phyloP scores from a whole-genome alignment of 2,329 filamentous ascomycete species.

The Colletotrichum brevisporum region DNA sequence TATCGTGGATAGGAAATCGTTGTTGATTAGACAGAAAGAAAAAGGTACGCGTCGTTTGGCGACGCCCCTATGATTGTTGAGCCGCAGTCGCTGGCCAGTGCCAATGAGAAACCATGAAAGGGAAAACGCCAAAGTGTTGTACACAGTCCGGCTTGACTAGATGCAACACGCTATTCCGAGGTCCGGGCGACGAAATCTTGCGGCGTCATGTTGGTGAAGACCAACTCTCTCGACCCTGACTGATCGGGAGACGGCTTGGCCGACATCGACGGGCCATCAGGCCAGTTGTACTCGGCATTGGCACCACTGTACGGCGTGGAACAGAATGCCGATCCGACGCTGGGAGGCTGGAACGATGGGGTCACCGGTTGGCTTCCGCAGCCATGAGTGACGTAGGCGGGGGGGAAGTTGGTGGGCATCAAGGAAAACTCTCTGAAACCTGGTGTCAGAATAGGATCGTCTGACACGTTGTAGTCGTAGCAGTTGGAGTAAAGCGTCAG shows the following conservation, averaged over 20 bases:
- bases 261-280: conserved; percentile 55
- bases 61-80: conserved; percentile 20
- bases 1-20: conserved; percentile 32
- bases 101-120: conserved; percentile 12
- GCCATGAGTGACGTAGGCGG: conserved; percentile 60
- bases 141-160: background rate
- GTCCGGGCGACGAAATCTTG: conserved; percentile 39
- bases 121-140: conserved; percentile 16
- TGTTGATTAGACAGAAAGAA: conserved; percentile 8
- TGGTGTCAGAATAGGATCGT: conserved; percentile 66
- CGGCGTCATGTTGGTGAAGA: conserved; percentile 55
- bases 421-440: conserved; percentile 59
- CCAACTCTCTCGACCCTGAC: conserved; percentile 45
- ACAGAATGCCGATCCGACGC: conserved; percentile 60
- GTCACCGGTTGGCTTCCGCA: conserved; percentile 63
- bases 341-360: conserved; percentile 59
- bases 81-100: conserved; percentile 25
- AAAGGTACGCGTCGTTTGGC: conserved; percentile 10
- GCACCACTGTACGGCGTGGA: conserved; percentile 48
- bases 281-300: conserved; percentile 67
- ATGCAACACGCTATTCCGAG: conserved; percentile 20
- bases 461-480: conserved; percentile 55
- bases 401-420: conserved; percentile 56
- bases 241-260: conserved; percentile 52
- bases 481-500: conserved; percentile 56